Percentiles rank a stretch among this genome's conserved stretches.
These are phyloP conservation scores for Apiospora koreana DNA, from an alignment of 2,329 filamentous ascomycete genomes.

Conservation along the genomic window DNA sequence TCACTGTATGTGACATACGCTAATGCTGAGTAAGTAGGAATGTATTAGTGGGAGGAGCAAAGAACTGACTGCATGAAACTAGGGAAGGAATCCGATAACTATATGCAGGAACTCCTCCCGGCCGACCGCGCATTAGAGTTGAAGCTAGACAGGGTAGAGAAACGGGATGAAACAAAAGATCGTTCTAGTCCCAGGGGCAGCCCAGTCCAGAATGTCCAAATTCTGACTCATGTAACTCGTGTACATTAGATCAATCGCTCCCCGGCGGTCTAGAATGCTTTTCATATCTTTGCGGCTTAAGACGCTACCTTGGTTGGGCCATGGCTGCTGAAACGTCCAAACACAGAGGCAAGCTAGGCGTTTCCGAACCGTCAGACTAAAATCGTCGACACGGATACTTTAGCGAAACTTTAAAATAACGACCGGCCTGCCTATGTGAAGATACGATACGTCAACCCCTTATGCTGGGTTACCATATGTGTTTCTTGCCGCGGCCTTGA, in stretches of 20 bases:
- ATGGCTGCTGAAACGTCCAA: background rate
- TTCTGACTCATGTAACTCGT: background rate
- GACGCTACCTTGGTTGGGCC: background rate
- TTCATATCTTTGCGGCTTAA: background rate
- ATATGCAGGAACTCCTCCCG: background rate
- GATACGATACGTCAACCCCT: too few species aligned
- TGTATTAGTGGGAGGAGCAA: background rate
- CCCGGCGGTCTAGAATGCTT: background rate
- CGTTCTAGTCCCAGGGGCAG: background rate
- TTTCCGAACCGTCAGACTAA: background rate
- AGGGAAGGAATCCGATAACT: background rate
- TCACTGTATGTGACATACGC: background rate
- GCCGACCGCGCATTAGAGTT: background rate
- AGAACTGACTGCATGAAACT: background rate
- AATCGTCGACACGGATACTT: background rate
- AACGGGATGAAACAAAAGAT: background rate
- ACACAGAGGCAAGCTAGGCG: background rate
- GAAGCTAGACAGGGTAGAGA: background rate
- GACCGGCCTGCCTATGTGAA: too few species aligned
- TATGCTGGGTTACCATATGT: too few species aligned
- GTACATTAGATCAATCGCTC: background rate
- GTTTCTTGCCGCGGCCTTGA: too few species aligned
- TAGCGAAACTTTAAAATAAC: too few species aligned
- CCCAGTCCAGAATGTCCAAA: background rate
- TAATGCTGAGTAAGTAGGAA: background rate